Evolutionary conservation across 331 rosid species (phyloP), one percentile per base, ranked within the genome.

Genomic region (Prunus yedoensis): DNA sequence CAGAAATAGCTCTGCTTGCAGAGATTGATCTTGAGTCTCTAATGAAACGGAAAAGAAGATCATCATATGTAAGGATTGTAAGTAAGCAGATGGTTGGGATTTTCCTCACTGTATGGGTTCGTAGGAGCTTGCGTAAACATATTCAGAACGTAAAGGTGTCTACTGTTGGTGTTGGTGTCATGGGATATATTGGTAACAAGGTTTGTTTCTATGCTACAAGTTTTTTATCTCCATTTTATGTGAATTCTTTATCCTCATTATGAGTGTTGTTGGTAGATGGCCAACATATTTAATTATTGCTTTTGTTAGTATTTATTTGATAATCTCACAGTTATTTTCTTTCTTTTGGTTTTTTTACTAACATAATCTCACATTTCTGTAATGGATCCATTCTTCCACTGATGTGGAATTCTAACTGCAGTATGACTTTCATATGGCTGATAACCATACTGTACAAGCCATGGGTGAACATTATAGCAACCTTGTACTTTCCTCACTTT

Each of bases 181-280:
- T 93, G 98, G 98, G 98, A 73, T 93, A 91, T 73, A 93, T 93
- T 76, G 98, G 98, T 32, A 93, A 93, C 94, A 93, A 93, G 98
- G 98, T 92, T 65, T 28, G 74, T 38, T 75, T 45, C 81, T 62
- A 54, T 70, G 60, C 69, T 45, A 47, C 23, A 30, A 46, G 8
- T 28, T 72, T 35, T 66, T 16, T 17, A 35, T 30, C 2, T 38
- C 74, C 49, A 23, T n/a, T 17, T 43, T 74, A 54, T 6, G 43
- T 70, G 50, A 14, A 9, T 58, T 71, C 20, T 9, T 13, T 45
- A 25, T 58, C 75, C 62, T 75, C 45, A 16, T 30, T 3, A 16
- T 6, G 12, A 47, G 54, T 11, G 12, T 60, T 25, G n/a, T n/a
- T 43, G 35, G 70, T 61, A 60, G 60, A 47, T 18, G 18, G 8